A percentile compares a stretch with the other conserved stretches of the same genome.
Conservation (phyloP, 1,284 basidiomycete genomes). For the Omphalotus olearius region DNA sequence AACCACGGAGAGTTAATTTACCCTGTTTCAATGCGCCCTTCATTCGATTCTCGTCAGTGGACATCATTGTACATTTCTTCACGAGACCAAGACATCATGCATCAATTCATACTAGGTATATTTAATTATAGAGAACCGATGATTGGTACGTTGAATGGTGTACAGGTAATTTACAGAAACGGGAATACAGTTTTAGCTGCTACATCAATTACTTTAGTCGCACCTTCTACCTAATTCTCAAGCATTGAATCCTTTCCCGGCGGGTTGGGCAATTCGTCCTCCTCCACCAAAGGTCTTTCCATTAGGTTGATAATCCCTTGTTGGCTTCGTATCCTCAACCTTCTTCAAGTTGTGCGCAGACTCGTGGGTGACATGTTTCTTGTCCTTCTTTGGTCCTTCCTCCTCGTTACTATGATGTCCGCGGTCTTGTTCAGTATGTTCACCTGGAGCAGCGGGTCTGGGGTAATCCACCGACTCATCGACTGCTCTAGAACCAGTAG, state of each 20-base stretch:
- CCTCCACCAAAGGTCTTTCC: conserved; percentile 37
- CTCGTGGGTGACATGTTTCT: conserved; percentile 39
- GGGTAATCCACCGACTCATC: conserved; percentile 52
- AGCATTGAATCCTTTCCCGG: conserved; percentile 36
- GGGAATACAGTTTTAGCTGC: too few species aligned
- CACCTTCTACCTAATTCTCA: not conserved
- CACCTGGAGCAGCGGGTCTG: conserved; percentile 46
- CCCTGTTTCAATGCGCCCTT: too few species aligned
- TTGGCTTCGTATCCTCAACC: conserved; percentile 48
- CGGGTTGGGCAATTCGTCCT: conserved; percentile 57
- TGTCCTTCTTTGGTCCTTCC: conserved; percentile 46
- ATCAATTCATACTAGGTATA: too few species aligned
- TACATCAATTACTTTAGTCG: too few species aligned
- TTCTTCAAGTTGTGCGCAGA: conserved; percentile 47
- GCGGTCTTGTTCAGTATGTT: conserved; percentile 28
- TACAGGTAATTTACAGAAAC: too few species aligned
- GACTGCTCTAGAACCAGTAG: conserved; percentile 22
- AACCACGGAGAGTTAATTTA: too few species aligned
- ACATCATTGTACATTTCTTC: too few species aligned
- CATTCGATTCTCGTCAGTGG: too few species aligned
- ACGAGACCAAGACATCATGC: too few species aligned
- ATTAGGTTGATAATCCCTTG: conserved; percentile 34
- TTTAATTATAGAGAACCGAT: too few species aligned
- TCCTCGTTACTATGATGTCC: conserved; percentile 51
- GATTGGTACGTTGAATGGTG: too few species aligned